Percentiles rank a stretch among this genome's conserved stretches.
These are phyloP conservation scores for Fusarium sp. DNA, from an alignment of 2,329 filamentous ascomycete species.

Conservation along the genomic window DNA sequence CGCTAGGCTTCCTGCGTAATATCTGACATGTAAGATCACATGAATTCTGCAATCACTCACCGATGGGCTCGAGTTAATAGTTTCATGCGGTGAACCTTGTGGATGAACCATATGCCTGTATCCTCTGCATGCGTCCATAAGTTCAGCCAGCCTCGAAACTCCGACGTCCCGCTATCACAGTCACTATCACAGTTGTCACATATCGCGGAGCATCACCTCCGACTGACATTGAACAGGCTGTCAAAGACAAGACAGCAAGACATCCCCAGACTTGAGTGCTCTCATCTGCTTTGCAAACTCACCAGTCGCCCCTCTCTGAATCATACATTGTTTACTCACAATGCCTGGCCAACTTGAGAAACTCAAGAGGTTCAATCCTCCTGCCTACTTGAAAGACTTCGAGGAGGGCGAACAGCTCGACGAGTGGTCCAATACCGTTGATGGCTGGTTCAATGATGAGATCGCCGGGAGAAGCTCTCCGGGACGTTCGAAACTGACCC, in stretches of 20 bases:
- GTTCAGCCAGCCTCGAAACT: not conserved
- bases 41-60: not conserved
- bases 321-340: not conserved
- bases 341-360: not conserved
- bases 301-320: too few relatives aligned
- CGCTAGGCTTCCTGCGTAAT: not conserved
- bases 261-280: not conserved
- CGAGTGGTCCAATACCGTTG: not conserved
- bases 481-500: not conserved
- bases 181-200: not conserved
- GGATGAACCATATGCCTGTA: not conserved
- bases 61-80: not conserved
- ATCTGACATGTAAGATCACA: not conserved
- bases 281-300: too few relatives aligned
- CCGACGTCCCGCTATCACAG: too few relatives aligned
- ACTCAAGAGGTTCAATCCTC: not conserved
- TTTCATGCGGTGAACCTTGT: not conserved
- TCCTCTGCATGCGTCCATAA: not conserved
- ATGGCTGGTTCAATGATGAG: constrained; percentile 2
- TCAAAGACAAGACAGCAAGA: not conserved
- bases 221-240: not conserved
- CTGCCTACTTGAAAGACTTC: not conserved
- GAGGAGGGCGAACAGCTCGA: not conserved
- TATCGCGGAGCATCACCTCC: not conserved
- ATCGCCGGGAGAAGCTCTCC: not conserved